Evolutionary conservation across 202 grass and related monocot species (phyloP), one percentile per base, ranked within the genome.

Genomic region (Bolboschoenoplectus hybrid): DNA sequence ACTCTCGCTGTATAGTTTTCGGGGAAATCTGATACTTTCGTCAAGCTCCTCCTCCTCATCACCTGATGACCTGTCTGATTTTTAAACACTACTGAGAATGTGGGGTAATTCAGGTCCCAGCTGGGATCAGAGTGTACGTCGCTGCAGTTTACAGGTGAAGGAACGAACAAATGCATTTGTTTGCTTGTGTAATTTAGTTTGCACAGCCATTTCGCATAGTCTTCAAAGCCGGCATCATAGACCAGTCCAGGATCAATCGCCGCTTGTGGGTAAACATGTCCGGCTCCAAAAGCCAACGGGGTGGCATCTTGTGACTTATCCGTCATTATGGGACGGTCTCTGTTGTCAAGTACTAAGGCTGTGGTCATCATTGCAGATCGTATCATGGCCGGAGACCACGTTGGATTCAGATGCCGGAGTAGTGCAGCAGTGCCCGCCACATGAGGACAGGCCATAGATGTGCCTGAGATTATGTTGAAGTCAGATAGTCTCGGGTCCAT

Each of bases 281-380:
- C 92, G 0, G 90, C 61, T 2, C 92, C 90, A 6, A 85, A 14
- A 0, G 66, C 67, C 19, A 94, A 39, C 3, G 88, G 88, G 19
- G 88, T 94, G 66, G 91, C 89, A 62, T 13, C 60, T 41, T 20
- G 2, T 1, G 8, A 70, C n/a, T 1, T 36, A n/a, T 89, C 12
- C 11, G 35, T 51, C 1, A 80, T 16, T 60, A 90, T 87, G 7
- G 35, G 20, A 3, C 69, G 63, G n/a, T 74, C 55, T 50, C 14
- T 51, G 70, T 75, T 81, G 81, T 89, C 86, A 1, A 88, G 81
- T 5, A 49, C 38, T 26, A 32, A 44, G 11, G 90, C 88, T 0
- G 92, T 87, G 45, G 88, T 94, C 84, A 92, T 89, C 10, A 94
- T 84, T 46, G 90, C 82, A 8, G 80, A 90, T 12, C 83, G 82